A percentile compares a stretch with the other conserved stretches of the same genome.
Conservation (phyloP, 2,329 filamentous ascomycete genomes). For the Keithomyces neogunnii region DNA sequence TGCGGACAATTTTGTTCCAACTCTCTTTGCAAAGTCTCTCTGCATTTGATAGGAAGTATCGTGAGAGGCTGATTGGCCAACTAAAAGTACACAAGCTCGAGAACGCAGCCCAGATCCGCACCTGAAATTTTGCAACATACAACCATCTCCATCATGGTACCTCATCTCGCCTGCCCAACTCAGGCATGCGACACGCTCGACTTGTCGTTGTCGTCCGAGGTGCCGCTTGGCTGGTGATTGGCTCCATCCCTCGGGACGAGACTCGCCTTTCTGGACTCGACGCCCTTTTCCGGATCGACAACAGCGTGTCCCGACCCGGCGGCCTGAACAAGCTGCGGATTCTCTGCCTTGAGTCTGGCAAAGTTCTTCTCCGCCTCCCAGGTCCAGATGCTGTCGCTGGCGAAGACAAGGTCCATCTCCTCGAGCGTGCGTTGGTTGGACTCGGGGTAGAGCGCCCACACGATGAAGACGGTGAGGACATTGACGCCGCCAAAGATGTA, state of each 20-base stretch:
- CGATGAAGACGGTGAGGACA: conserved; percentile 55
- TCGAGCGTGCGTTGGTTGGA: conserved; percentile 66
- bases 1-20: too few relatives aligned
- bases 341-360: conserved; percentile 50
- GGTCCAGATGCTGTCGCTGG: conserved; percentile 55
- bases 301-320: conserved; percentile 6
- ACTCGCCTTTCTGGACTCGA: conserved; percentile 5
- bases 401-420: conserved; percentile 68
- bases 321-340: conserved; percentile 33
- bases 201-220: conserved; percentile 4
- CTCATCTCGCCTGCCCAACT: background rate
- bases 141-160: background rate
- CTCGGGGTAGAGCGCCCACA: conserved; percentile 68
- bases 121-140: too few relatives aligned
- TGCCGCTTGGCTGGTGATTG: background rate
- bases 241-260: background rate
- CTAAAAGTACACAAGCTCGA: too few relatives aligned
- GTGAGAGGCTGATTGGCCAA: too few relatives aligned
- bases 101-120: too few relatives aligned
- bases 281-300: conserved; percentile 14
- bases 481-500: conserved; percentile 67
- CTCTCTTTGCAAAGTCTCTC: too few relatives aligned
- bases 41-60: too few relatives aligned
- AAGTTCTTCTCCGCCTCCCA: conserved; percentile 65
- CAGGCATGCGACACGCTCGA: conserved; percentile 21